phyloP scores from a whole-genome alignment of 1,139 yeast species.

The Candida labiduridarum region DNA sequence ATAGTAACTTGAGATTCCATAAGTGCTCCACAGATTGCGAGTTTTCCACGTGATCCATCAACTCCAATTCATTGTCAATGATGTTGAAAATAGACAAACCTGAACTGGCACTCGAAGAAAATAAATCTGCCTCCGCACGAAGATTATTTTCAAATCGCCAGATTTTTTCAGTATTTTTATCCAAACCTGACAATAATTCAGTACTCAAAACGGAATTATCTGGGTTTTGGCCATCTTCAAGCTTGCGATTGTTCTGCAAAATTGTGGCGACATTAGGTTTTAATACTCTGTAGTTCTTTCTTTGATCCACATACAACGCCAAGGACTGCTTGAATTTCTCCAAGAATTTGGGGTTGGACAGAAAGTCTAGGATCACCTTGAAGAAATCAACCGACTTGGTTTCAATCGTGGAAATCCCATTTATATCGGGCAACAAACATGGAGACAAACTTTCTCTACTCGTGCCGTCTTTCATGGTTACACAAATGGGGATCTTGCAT shows the following conservation, averaged over 20 bases:
- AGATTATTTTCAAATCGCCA: conserved; percentile 33
- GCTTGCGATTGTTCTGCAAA: conserved; percentile 36
- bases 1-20: conserved; percentile 66
- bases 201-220: conserved; percentile 25
- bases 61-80: conserved; percentile 58
- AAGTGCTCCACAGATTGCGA: conserved; percentile 58
- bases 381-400: conserved; percentile 49
- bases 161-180: conserved; percentile 37
- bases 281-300: conserved; percentile 43
- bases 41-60: conserved; percentile 42
- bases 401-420: conserved; percentile 44
- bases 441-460: conserved; percentile 51
- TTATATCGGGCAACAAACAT: conserved; percentile 66
- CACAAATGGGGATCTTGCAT: conserved; percentile 50
- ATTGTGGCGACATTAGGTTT: conserved; percentile 40
- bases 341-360: conserved; percentile 36
- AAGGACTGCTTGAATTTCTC: conserved; percentile 48
- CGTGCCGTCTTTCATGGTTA: conserved; percentile 45
- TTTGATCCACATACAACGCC: conserved; percentile 54
- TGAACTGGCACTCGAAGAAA: conserved; percentile 14
- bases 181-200: conserved; percentile 27
- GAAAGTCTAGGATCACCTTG: conserved; percentile 45
- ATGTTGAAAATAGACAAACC: conserved; percentile 47
- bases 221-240: conserved; percentile 28
- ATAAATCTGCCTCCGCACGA: conserved; percentile 16